A percentile compares a stretch with the other conserved stretches of the same genome.
phyloP scores from a whole-genome alignment of 352 stramenopile species.

The Salisapilia sapeloensis region DNA sequence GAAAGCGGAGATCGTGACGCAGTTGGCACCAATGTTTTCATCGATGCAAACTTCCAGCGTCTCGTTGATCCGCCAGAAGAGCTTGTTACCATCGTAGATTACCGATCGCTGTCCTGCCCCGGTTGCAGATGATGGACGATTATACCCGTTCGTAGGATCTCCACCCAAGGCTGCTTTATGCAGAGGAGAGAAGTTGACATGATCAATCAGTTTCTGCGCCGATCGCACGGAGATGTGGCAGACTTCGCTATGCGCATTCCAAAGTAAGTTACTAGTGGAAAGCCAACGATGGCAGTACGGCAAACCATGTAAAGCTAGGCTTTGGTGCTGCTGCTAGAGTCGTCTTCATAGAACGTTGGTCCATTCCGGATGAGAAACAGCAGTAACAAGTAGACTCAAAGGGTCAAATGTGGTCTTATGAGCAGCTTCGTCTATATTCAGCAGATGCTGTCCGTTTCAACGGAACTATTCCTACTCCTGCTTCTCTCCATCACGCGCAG shows the following conservation, averaged over 20 bases:
- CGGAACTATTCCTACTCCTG: no score
- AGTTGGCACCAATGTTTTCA: conserved; percentile 49
- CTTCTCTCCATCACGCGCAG: conserved; percentile 16
- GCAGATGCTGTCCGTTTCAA: no score
- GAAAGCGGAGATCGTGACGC: conserved; percentile 45
- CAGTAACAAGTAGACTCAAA: no score
- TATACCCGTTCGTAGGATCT: conserved; percentile 4
- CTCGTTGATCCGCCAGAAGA: conserved; percentile 80
- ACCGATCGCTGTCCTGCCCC: conserved; percentile 23
- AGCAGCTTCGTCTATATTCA: no score
- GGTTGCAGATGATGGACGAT: conserved; percentile 5
- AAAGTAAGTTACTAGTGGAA: conserved; percentile 1
- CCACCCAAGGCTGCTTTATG: conserved; percentile 63
- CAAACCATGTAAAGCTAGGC: conserved; percentile 64
- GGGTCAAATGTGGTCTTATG: no score
- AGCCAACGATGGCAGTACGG: background rate
- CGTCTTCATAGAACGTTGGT: no score
- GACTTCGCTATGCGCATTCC: conserved; percentile 32
- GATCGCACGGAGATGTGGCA: conserved; percentile 81
- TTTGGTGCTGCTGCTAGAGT: no score
- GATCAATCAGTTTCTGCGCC: conserved; percentile 73
- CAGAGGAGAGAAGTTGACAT: conserved; percentile 79
- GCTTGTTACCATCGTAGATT: conserved; percentile 70
- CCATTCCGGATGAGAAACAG: no score
- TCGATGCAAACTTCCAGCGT: conserved; percentile 75